Evolutionary conservation across 179 eudicot species (phyloP).

Genomic region (Gypsophila paniculata): DNA sequence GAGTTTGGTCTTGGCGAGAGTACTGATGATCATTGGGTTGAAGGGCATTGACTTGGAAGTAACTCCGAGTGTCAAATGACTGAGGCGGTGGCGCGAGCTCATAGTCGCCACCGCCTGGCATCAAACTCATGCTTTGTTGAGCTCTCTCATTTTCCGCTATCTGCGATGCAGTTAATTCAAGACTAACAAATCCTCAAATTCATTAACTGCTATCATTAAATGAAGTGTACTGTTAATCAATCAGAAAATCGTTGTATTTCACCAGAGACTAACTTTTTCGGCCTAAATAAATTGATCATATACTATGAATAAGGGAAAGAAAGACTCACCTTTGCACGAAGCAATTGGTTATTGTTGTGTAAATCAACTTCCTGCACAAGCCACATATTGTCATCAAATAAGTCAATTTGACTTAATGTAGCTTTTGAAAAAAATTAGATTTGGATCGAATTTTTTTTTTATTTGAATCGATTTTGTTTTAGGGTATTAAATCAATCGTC

Average conservation of each 20-base stretch:
- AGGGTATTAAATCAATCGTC: too few relatives aligned
- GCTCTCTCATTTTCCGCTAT: conserved; percentile 84
- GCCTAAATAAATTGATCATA: not conserved
- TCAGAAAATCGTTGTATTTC: too few relatives aligned
- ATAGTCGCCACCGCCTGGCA: conserved; percentile 62
- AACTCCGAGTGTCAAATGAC: conserved; percentile 62
- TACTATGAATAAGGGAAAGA: not conserved
- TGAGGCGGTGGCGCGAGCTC: conserved; percentile 59
- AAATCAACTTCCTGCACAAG: conserved; percentile 74
- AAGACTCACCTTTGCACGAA: conserved; percentile 68
- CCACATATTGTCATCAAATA: too few relatives aligned
- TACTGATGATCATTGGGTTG: conserved; percentile 58
- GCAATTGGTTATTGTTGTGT: conserved; percentile 83
- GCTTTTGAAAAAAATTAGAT: too few relatives aligned
- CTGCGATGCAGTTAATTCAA: conserved; percentile 29
- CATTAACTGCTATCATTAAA: too few relatives aligned
- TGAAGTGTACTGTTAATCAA: too few relatives aligned
- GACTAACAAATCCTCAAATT: too few relatives aligned
- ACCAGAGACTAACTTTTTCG: too few relatives aligned
- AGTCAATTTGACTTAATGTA: too few relatives aligned
- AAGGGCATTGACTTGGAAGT: conserved; percentile 68
- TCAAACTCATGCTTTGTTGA: conserved; percentile 81
- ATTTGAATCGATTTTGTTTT: too few relatives aligned
- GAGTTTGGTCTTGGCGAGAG: conserved; percentile 66
- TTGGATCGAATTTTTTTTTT: too few relatives aligned